Conservation (phyloP, 1,139 yeast genomes). For the Oligophagozyma castellii region DNA sequence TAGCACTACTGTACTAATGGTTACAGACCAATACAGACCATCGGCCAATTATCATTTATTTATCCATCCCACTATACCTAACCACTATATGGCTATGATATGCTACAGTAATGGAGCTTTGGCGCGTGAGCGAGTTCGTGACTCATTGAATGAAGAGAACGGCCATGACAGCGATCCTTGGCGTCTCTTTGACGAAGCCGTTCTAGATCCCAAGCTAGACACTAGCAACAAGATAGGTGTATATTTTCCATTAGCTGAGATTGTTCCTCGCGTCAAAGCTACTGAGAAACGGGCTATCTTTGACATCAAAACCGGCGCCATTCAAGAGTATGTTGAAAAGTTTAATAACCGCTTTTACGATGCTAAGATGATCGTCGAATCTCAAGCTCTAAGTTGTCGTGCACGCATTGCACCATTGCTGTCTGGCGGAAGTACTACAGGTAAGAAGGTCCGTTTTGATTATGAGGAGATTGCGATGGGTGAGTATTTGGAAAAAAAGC, state of each 20-base stretch:
- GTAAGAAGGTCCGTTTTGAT: conserved; percentile 20
- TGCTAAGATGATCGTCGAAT: conserved; percentile 66
- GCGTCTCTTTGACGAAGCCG: conserved; percentile 50
- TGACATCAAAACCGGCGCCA: conserved; percentile 19
- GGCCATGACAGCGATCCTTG: conserved; percentile 30
- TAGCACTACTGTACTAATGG: conserved; percentile 71
- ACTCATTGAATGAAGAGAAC: conserved; percentile 40
- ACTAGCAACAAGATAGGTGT: conserved; percentile 47
- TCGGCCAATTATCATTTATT: conserved; percentile 76
- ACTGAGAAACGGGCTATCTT: conserved; percentile 39
- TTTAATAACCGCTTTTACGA: conserved; percentile 40
- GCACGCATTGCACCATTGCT: conserved; percentile 67
- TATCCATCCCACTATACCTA: conserved; percentile 69
- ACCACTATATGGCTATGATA: conserved; percentile 85
- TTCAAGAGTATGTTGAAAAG: conserved; percentile 20
- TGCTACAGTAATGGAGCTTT: conserved; percentile 87
- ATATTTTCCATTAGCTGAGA: conserved; percentile 80
- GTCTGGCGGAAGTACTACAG: conserved; percentile 9
- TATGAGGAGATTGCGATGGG: conserved; percentile 17
- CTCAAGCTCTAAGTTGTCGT: conserved; percentile 77
- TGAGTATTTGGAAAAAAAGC: conserved; percentile 30
- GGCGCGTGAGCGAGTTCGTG: conserved; percentile 68
- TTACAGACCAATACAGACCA: conserved; percentile 67
- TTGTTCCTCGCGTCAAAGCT: conserved; percentile 66
- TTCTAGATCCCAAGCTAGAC: conserved; percentile 19